Conservation (phyloP, 1,284 basidiomycete genomes). For the Ganoderma sp. region DNA sequence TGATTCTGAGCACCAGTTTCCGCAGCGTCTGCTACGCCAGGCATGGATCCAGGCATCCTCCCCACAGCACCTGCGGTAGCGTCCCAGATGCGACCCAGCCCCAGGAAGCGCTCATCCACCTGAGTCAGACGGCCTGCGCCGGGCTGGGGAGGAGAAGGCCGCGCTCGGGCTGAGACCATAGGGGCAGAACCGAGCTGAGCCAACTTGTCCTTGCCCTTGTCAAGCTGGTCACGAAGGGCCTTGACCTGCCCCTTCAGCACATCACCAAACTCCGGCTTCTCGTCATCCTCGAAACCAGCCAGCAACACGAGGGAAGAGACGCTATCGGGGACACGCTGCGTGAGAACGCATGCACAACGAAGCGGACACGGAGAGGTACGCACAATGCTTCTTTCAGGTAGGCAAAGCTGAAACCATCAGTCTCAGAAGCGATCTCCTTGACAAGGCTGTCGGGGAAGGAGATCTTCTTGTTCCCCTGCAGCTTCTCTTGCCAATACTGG, state of each 20-base stretch:
- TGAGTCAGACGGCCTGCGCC: slow-evolving; percentile 11
- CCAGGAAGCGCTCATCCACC: slow-evolving; percentile 28
- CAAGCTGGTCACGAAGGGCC: slow-evolving; percentile 63
- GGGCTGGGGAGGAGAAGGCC: slow-evolving; percentile 5
- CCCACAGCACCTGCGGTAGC: slow-evolving; percentile 17
- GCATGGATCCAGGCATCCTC: slow-evolving; percentile 38
- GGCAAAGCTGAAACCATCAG: slow-evolving; percentile 77
- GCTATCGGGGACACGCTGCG: slow-evolving; percentile 42
- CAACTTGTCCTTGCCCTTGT: slow-evolving; percentile 40
- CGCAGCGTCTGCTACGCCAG: slow-evolving; percentile 16
- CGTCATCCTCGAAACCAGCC: slow-evolving; percentile 53
- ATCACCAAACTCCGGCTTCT: slow-evolving; percentile 54
- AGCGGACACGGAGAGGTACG: slow-evolving; percentile 39
- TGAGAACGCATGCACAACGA: background rate
- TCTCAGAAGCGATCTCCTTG: slow-evolving; percentile 61
- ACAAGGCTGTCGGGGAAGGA: slow-evolving; percentile 70
- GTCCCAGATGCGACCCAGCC: slow-evolving; percentile 37
- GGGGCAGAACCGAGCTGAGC: background rate
- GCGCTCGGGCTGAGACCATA: background rate
- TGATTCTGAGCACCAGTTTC: slow-evolving; percentile 14
- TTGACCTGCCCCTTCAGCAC: slow-evolving; percentile 64
- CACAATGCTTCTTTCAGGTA: slow-evolving; percentile 87
- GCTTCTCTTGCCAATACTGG: slow-evolving; percentile 79
- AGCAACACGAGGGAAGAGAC: slow-evolving; percentile 68
- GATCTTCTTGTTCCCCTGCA: slow-evolving; percentile 62